Evolutionary conservation across 108 stramenopile genomes (phyloP).

Genomic region (Cyclostephanos tholiformis): DNA sequence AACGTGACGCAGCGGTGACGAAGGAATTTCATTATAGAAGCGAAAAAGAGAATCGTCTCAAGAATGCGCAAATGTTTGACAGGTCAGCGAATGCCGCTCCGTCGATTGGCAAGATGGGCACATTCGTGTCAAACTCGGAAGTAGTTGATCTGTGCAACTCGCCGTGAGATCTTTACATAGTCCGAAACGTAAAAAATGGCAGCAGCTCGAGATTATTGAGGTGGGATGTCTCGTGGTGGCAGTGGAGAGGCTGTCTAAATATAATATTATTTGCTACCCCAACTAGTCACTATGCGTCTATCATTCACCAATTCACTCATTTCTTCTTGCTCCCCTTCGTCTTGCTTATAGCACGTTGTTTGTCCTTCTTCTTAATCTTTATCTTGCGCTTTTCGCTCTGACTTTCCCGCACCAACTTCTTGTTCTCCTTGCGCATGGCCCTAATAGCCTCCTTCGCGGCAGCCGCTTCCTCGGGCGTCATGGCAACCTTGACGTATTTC

Average conservation of each 20-base stretch:
- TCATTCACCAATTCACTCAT: background rate
- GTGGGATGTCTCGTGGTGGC: background rate
- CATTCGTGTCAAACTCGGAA: background rate
- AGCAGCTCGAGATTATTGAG: background rate
- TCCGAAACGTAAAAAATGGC: background rate
- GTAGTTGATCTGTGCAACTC: conserved; percentile 11
- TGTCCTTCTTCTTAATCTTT: conserved; percentile 93
- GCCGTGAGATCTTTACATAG: background rate
- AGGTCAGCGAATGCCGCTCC: background rate
- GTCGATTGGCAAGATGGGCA: background rate
- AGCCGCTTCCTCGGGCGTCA: conserved; percentile 72
- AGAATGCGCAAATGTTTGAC: background rate
- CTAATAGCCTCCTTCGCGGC: conserved; percentile 64
- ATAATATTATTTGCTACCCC: no score
- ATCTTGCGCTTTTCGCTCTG: conserved; percentile 74
- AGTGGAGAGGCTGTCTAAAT: no score
- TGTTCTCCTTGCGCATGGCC: conserved; percentile 75
- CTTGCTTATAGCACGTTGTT: conserved; percentile 74
- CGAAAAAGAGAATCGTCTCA: background rate
- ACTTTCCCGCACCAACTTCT: conserved; percentile 79
- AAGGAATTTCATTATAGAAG: background rate
- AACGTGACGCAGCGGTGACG: background rate
- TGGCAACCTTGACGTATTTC: conserved; percentile 66
- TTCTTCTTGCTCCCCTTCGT: background rate
- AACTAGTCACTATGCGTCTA: no score